Conservation (phyloP, 176 grass and related monocot genomes). For the Zoysia japonica region DNA sequence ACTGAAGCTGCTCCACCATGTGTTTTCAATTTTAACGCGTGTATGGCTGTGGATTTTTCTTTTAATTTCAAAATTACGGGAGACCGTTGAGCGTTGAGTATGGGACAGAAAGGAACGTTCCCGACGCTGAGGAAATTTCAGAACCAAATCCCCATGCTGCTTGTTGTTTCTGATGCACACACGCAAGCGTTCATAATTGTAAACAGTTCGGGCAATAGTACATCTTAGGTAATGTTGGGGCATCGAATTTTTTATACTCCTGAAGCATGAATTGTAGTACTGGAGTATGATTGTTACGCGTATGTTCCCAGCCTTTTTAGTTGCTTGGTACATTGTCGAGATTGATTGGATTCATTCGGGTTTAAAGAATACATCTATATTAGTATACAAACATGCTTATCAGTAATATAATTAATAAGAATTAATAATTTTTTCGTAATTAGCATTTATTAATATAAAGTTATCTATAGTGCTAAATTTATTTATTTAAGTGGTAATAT, state of each 20-base stretch:
- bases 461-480: too few species aligned
- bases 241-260: not conserved
- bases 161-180: not conserved
- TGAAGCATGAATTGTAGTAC: too few species aligned
- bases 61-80: not conserved
- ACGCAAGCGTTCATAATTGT: not conserved
- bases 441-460: too few species aligned
- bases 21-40: not conserved
- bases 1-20: not conserved
- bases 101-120: not conserved
- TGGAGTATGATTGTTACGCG: too few species aligned
- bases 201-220: not conserved
- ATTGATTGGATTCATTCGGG: too few species aligned
- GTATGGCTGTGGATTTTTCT: not conserved
- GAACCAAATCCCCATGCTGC: not conserved
- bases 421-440: too few species aligned
- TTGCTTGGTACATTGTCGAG: too few species aligned
- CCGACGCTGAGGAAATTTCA: not conserved
- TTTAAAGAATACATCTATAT: too few species aligned
- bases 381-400: too few species aligned
- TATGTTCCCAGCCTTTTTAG: too few species aligned
- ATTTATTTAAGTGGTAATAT: too few species aligned
- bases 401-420: too few species aligned
- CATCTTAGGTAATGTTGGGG: not conserved
- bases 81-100: not conserved